Evolutionary conservation across 1,284 basidiomycete genomes (phyloP), one percentile per base, ranked within the genome.

Genomic region (Trichosporon sp.): DNA sequence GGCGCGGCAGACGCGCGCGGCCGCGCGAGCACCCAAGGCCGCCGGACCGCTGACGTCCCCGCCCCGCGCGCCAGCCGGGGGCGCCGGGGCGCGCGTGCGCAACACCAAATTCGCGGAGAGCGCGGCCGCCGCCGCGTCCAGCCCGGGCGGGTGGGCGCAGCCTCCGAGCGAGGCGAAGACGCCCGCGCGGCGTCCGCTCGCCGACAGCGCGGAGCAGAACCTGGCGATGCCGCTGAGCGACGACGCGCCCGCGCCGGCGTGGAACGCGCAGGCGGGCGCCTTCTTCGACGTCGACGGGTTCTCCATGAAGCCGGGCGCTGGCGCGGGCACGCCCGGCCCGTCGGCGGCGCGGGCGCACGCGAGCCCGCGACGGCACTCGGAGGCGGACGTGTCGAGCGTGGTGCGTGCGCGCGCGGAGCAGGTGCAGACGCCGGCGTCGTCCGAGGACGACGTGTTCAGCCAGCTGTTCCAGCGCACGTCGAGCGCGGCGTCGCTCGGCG

Each of bases 161-260:
- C 70, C 70, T 18, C 53, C 31, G 12, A 44, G 56, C 56, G 56
- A 60, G 18, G 56, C 56, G 27, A 42, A 42, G 38, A 42, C 38
- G 15, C 38, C 38, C n/a, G 44, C 62, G 15, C 65, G 47, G 51
- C n/a, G 21, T 31, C 29, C 31, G 6, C 63, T 27, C 44, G 15
- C 67, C 51, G 70, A 65, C 42, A 51, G 63, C 18, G 68, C 62
- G 23, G 60, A 70, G 34, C 79, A 75, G 31, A 73, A 70, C 32
- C 75, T 80, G 21, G 76, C 78, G 42, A 71, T 82, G 71, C 81
- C 81, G n/a, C 69, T 80, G 12, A 78, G 77, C 68, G 79, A 81
- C 65, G 81, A 82, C 64, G 74, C 65, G 4, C 13, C 62, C 12
- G 60, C 65, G 11, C 27, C 47, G 2, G 56, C 60, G n/a, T n/a